Base-by-base conservation (phyloP, 2,329 filamentous ascomycete species). In the Aspergillus luchuensis region DNA sequence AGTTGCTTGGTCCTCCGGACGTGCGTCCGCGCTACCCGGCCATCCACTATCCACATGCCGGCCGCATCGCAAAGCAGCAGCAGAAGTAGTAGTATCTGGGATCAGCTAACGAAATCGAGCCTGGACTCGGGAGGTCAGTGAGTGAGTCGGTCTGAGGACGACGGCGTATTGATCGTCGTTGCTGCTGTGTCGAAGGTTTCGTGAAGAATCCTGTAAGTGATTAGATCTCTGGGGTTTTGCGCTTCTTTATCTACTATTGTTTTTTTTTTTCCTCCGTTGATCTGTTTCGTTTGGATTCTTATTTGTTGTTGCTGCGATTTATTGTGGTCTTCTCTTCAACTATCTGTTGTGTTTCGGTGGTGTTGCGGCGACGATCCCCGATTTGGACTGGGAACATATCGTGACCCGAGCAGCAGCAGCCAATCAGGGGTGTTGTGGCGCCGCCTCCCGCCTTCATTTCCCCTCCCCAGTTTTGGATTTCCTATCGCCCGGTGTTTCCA, bases 11-110 rank as follows among this genome's bases (percentile, higher is more conserved):
- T 59, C 56, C 54, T 51, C 48, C 58, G 53, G 57, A 45, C 61
- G 47, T 60, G 45, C 57, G 50, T 61, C 64, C 62, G 64, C 60
- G 62, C 64, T 59, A 66, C 52, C 64, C 62, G 64, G 64, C 43
- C 48, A 45, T 43, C 58, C 59, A 59, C 43, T 43, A 45, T 43
- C 58, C 59, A 59, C 56, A 62, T 61, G 49, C 50, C 57, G 58
- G 45, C 19, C 43, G 43, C 56, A 48, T 48, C 38, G 25, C 45
- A 28, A 48, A 45, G 50, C 28, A 36, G 33, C 10, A 36, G 33
- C 33, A 36, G 33, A 11, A 36, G 33, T 15, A 33, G 41, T 28
- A 43, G 45, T 43, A 45, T 62, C 8, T 52, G 38, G 55, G 53
- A 49, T 19, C 43, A 41, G 52, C 56, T 53, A 48, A 48, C 33